A percentile compares a stretch with the other conserved stretches of the same genome.
phyloP scores from a whole-genome alignment of 345 rosid species.

The Capsella bursapastoris region DNA sequence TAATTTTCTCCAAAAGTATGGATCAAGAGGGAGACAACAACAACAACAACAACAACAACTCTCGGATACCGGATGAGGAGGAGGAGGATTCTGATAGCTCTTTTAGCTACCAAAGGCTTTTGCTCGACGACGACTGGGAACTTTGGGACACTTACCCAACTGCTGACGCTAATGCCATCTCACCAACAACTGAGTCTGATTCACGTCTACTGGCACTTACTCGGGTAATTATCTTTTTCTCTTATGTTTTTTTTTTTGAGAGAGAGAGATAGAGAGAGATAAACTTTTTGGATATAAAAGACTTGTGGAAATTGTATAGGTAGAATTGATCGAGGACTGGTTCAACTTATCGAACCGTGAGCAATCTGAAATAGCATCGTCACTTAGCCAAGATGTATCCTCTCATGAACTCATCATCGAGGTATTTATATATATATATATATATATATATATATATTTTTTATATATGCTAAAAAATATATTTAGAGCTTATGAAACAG shows the following conservation, averaged over 20 bases:
- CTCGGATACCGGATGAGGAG: not conserved
- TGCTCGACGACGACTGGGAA: conserved; percentile 35
- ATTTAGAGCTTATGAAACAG: too few species aligned
- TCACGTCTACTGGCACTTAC: not conserved
- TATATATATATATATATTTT: too few species aligned
- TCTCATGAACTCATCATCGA: too few species aligned
- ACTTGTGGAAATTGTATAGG: conserved; percentile 23
- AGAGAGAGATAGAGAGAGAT: not conserved
- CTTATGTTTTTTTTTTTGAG: not conserved
- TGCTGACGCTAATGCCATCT: conserved; percentile 2
- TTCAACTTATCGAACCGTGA: not conserved
- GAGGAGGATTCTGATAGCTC: not conserved
- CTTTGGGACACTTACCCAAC: conserved; percentile 30
- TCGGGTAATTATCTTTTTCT: conserved; percentile 8
- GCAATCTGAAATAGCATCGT: not conserved
- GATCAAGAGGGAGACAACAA: conserved; percentile 1
- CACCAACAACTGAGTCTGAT: not conserved
- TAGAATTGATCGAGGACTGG: conserved; percentile 1
- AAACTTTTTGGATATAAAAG: not conserved
- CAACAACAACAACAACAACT: not conserved
- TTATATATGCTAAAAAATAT: too few species aligned
- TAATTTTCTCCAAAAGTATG: not conserved
- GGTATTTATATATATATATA: too few species aligned
- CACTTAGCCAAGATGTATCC: not conserved
- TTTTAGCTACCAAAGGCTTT: conserved; percentile 25